Evolutionary conservation across 345 rosid species (phyloP).

Genomic region (Populus pruinosa): DNA sequence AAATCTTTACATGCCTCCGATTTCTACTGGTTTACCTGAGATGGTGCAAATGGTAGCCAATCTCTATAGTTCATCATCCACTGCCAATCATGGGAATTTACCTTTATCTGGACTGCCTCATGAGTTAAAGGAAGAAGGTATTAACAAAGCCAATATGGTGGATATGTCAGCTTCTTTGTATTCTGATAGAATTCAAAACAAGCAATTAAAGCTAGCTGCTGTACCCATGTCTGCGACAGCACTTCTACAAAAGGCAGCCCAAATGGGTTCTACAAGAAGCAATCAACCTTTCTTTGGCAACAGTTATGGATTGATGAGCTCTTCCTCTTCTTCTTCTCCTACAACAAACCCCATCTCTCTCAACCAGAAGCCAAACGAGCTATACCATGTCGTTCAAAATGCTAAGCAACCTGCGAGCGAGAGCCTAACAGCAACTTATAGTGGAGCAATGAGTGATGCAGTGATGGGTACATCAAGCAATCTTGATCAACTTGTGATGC

Average conservation of each 20-base stretch:
- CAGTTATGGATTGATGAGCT: conserved; percentile 43
- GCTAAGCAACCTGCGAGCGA: conserved; percentile 24
- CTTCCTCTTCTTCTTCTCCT: conserved; percentile 39
- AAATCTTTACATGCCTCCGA: conserved; percentile 13
- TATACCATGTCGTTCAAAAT: conserved; percentile 28
- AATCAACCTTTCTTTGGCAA: conserved; percentile 44
- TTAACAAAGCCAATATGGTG: conserved; percentile 22
- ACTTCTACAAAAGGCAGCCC: conserved; percentile 91
- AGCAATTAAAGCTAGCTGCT: conserved; percentile 36
- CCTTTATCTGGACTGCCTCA: conserved; percentile 45
- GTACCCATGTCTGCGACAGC: conserved; percentile 84
- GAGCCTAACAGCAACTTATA: conserved; percentile 7
- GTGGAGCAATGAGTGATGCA: conserved; percentile 12
- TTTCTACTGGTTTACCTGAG: conserved; percentile 45
- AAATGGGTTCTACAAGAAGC: conserved; percentile 87
- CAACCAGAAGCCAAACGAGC: conserved; percentile 26
- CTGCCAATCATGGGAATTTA: conserved; percentile 45
- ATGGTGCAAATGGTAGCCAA: conserved; percentile 53
- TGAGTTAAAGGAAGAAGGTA: conserved; percentile 35
- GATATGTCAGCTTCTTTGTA: conserved; percentile 30
- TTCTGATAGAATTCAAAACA: conserved; percentile 35
- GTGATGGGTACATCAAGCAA: conserved; percentile 20
- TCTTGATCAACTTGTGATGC: conserved; percentile 35
- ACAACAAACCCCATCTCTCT: conserved; percentile 20
- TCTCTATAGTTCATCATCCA: conserved; percentile 50